Evolutionary conservation across 805 yeast genomes (phyloP), one percentile per base, ranked within the genome.

Genomic region (Candida methanosorbosa): DNA sequence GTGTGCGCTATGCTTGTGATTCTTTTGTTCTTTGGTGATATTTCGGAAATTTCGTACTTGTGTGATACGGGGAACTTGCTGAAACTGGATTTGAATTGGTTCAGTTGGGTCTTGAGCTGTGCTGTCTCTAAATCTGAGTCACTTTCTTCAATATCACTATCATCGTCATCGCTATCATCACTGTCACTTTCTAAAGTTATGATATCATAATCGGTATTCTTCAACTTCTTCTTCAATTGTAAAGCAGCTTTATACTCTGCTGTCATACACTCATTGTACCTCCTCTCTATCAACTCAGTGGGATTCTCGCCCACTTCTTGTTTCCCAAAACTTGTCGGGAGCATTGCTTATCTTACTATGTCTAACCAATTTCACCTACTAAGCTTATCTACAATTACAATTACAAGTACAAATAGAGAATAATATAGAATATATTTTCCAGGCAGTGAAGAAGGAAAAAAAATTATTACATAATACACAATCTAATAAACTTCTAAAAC

Each of bases 401-500:
- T n/a, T n/a, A n/a, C n/a, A n/a, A n/a, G n/a, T n/a, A n/a, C n/a
- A n/a, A n/a, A n/a, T n/a, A n/a, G n/a, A n/a, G n/a, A n/a, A n/a
- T n/a, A n/a, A n/a, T n/a, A n/a, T n/a, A n/a, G n/a, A n/a, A n/a
- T n/a, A n/a, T n/a, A n/a, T n/a, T n/a, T n/a, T n/a, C n/a, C n/a
- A n/a, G n/a, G n/a, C n/a, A n/a, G n/a, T n/a, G n/a, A n/a, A n/a
- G n/a, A n/a, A n/a, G n/a, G n/a, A n/a, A n/a, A n/a, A n/a, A n/a
- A n/a, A n/a, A n/a, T n/a, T n/a, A n/a, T n/a, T n/a, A n/a, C n/a
- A n/a, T n/a, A n/a, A n/a, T n/a, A n/a, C n/a, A n/a, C n/a, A n/a
- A 22, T 22, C 46, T 72, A 90, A 60, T 90, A 90, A 39, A 88
- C 97, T 65, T 90, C 97, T 46, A 90, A 70, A 44, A 90, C 82